phyloP scores from a whole-genome alignment of 2,329 filamentous ascomycete species.

The Sarocladium strictum region DNA sequence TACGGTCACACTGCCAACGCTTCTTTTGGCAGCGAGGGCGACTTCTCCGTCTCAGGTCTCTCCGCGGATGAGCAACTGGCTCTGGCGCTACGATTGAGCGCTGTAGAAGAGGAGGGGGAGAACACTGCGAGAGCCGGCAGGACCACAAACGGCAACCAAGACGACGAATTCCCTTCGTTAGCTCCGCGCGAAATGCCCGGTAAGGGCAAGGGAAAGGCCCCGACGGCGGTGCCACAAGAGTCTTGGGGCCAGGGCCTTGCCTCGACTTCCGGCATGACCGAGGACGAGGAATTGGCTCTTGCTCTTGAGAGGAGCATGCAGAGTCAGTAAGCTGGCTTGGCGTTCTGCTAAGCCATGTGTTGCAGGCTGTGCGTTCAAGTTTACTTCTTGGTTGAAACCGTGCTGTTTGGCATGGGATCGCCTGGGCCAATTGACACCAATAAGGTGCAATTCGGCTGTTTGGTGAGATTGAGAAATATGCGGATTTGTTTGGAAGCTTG shows the following conservation, averaged over 20 bases:
- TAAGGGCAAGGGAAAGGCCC: constrained; percentile 19
- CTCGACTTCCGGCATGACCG: not conserved
- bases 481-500: not conserved
- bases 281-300: constrained; percentile 1
- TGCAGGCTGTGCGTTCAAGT: not conserved
- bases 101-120: constrained; percentile 3
- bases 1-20: not conserved
- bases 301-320: constrained; percentile 4
- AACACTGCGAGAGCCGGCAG: not conserved
- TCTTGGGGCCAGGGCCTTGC: constrained; percentile 1
- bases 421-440: not conserved
- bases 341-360: not conserved
- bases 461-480: not conserved
- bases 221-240: not conserved
- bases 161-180: not conserved
- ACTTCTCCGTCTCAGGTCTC: constrained; percentile 7
- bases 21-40: not conserved
- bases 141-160: constrained; percentile 11
- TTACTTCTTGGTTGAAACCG: not conserved
- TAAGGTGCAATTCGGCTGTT: no score
- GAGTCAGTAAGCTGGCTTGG: not conserved
- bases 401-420: not conserved
- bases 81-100: not conserved
- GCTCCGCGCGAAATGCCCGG: constrained; percentile 1
- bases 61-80: constrained; percentile 5